phyloP scores from a whole-genome alignment of 164 flowering plant genomes.

The Annona squamosa region DNA sequence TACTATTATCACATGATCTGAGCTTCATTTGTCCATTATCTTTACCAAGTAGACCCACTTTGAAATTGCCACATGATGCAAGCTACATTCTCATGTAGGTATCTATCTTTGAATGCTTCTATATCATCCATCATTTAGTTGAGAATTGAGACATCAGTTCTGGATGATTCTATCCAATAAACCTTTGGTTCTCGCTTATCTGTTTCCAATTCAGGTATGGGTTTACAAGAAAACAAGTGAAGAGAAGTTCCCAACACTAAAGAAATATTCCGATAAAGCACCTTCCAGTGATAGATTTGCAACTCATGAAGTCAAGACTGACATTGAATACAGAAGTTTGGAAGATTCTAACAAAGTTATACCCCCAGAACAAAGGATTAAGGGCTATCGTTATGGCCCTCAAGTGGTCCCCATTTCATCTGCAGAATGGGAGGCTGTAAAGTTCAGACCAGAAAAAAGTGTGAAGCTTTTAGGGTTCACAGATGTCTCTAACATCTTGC shows the following conservation, averaged over 20 bases:
- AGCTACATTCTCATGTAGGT: background rate
- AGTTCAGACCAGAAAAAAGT: slow-evolving; percentile 88
- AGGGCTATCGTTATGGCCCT: slow-evolving; percentile 92
- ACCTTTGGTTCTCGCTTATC: background rate
- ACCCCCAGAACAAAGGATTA: slow-evolving; percentile 95
- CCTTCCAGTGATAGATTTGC: slow-evolving; percentile 77
- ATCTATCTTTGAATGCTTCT: background rate
- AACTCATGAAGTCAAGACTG: slow-evolving; percentile 86
- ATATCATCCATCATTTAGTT: background rate
- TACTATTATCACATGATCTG: too few species aligned
- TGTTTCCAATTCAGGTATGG: slow-evolving; percentile 57
- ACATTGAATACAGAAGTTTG: slow-evolving; percentile 68
- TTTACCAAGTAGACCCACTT: background rate
- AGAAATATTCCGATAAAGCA: slow-evolving; percentile 88
- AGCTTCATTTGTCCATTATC: background rate
- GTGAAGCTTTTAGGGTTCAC: slow-evolving; percentile 95
- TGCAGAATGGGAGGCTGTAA: slow-evolving; percentile 78
- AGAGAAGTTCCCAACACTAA: slow-evolving; percentile 86
- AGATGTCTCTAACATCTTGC: slow-evolving; percentile 66
- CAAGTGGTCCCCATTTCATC: slow-evolving; percentile 91
- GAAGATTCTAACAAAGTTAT: slow-evolving; percentile 57
- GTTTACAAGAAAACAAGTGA: slow-evolving; percentile 91
- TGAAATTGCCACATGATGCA: background rate
- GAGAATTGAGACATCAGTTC: background rate
- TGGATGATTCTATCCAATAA: background rate